Base-by-base conservation (phyloP, 352 stramenopile species). In the Phytophthora agathidicida region DNA sequence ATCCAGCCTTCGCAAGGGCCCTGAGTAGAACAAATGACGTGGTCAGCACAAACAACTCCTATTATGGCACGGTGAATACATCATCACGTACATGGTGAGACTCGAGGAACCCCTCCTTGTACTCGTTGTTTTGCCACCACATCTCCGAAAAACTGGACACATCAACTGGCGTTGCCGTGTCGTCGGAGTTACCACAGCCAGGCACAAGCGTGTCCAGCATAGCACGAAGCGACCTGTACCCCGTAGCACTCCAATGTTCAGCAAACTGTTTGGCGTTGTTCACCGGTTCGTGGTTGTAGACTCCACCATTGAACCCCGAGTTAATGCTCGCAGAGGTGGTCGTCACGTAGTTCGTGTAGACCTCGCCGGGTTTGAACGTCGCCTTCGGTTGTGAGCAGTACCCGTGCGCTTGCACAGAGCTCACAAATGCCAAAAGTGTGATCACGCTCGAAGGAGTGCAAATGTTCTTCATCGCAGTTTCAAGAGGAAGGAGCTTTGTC, bases 1-100 rank as follows among this genome's bases (percentile, higher is more conserved):
- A 86, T 80, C 73, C 71, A 86, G 10, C 54, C 62, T 58, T 86
- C 76, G 20, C 76, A 86, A 13, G 76, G 73, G 5, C 76, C 71
- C 66, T 75, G 14, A 17, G 26, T 23, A 41, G 10, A 10, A 26
- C 13, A 44, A 45, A n/a, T n/a, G n/a, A n/a, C n/a, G n/a, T n/a
- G n/a, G n/a, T n/a, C n/a, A n/a, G 28, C 7, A 31, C 8, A 14
- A 39, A 10, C 6, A 28, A n/a, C n/a, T n/a, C n/a, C n/a, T n/a
- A n/a, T n/a, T n/a, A n/a, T n/a, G n/a, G n/a, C n/a, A n/a, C n/a
- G 9, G 17, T 26, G 13, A 16, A 2, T n/a, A 28, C 3, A 14
- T 6, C 2, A 19, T 27, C 7, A 52, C 62, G 37, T 63, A 71
- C 62, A 16, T 68, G 57, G 31, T 81, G 72, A 8, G 72, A 76